phyloP scores from a whole-genome alignment of 2,329 filamentous ascomycete species.

The Lachnum nothofagi region DNA sequence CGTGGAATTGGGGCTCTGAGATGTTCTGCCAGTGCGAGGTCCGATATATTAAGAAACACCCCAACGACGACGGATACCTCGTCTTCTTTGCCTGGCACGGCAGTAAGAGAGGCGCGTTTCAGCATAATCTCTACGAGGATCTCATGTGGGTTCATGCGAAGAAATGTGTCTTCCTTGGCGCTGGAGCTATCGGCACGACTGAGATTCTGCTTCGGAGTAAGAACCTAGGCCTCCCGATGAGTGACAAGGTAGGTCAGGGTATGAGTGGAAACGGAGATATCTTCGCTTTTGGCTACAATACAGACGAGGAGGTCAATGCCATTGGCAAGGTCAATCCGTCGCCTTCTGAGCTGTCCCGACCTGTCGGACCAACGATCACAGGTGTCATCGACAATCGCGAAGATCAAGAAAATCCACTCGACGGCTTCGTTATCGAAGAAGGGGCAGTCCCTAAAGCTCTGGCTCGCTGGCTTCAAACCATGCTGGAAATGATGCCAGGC shows the following conservation, averaged over 20 bases:
- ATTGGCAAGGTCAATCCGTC: constrained; percentile 49
- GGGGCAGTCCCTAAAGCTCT: constrained; percentile 56
- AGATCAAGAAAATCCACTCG: constrained; percentile 48
- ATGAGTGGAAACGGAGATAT: constrained; percentile 66
- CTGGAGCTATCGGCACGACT: constrained; percentile 59
- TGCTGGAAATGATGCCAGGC: constrained; percentile 51
- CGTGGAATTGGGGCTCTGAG: constrained; percentile 68
- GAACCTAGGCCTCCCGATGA: constrained; percentile 53
- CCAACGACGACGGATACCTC: constrained; percentile 50
- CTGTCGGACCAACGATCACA: constrained; percentile 58
- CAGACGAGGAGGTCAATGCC: constrained; percentile 50
- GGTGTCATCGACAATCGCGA: constrained; percentile 56
- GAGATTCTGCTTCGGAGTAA: constrained; percentile 60
- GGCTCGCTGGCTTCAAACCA: constrained; percentile 49
- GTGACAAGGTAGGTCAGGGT: constrained; percentile 50
- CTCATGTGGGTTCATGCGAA: constrained; percentile 64
- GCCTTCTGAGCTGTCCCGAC: constrained; percentile 45
- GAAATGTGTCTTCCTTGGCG: constrained; percentile 61
- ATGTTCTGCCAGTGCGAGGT: constrained; percentile 68
- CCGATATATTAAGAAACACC: constrained; percentile 53
- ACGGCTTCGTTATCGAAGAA: constrained; percentile 62
- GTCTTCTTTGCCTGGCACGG: constrained; percentile 63
- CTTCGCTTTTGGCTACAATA: constrained; percentile 60
- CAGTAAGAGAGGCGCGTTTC: constrained; percentile 50
- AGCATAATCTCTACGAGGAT: constrained; percentile 50